Conservation (phyloP, 2,329 filamentous ascomycete genomes). For the Exserohilum rostratum region DNA sequence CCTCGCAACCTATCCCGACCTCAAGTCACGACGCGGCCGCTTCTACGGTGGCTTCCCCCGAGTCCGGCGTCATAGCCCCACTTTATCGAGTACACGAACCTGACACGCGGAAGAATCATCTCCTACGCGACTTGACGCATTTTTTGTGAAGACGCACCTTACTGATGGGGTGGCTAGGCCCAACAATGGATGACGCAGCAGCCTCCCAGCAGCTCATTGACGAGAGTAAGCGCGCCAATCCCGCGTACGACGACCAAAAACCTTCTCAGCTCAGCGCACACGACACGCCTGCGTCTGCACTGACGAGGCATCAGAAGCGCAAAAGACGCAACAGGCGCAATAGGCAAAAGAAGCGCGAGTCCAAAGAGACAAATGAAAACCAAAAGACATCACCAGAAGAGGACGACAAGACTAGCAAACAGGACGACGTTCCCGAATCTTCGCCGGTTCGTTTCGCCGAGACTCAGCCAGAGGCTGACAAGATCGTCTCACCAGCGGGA, state of each 20-base stretch:
- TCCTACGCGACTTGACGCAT: neutral
- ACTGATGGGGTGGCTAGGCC: constrained; percentile 19
- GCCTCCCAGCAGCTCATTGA: constrained; percentile 30
- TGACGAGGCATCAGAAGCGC: no score
- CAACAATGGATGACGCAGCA: constrained; percentile 25
- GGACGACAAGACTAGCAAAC: neutral
- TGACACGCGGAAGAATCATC: neutral
- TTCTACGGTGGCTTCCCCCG: constrained; percentile 12
- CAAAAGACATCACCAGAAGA: neutral
- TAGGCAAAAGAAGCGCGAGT: constrained; percentile 4
- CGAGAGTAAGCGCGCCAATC: constrained; percentile 10
- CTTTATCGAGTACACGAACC: constrained; percentile 23
- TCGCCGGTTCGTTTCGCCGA: constrained; percentile 13
- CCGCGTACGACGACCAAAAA: neutral
- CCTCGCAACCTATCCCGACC: constrained; percentile 20
- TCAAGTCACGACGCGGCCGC: neutral
- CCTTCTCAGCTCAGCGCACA: neutral
- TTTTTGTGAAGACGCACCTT: constrained; percentile 8
- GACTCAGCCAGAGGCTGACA: constrained; percentile 1
- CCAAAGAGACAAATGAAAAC: neutral
- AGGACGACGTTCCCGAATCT: neutral
- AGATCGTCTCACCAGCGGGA: neutral
- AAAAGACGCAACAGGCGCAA: constrained; percentile 5
- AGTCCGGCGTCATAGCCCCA: constrained; percentile 12
- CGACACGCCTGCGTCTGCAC: neutral